Base-by-base conservation (phyloP, 2,329 filamentous ascomycete genomes). In the Calonectria naviculata region DNA sequence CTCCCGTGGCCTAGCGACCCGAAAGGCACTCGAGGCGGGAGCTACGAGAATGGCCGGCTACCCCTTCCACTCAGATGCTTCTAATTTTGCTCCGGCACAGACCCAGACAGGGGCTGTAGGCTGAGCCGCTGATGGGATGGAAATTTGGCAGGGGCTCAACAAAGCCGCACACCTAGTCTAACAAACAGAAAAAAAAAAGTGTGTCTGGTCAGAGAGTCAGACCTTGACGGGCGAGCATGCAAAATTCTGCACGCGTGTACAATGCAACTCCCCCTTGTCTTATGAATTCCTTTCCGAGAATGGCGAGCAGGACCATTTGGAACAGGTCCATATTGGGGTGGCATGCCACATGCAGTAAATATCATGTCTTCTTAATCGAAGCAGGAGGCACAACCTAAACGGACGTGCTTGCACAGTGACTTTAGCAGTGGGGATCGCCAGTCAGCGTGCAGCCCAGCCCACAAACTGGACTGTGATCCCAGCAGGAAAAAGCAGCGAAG, bases 41-140 rank as follows among this genome's bases (percentile, higher is more conserved):
- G 24, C 58, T 61, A 63, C n/a, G 29, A 19, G 15, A 26, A 58
- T 31, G 56, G 56, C 38, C 54, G 47, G 47, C 47, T 47, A 21
- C 38, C 29, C 34, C 44, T 63, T 34, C 63, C 46, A 62, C 68
- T 67, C 56, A 52, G 24, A 47, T 46, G 54, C 62, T 70, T 70
- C 67, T 65, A 69, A 69, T 49, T 65, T 69, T 69, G 67, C 67
- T 24, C 41, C 60, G 41, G 67, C 49, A 58, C 67, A 70, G 56
- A 41, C 29, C 42, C 19, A 38, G 41, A 29, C 65, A 60, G 68
- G 68, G 68, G 36, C n/a, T 47, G 56, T 49, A 56, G 46, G 46
- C 63, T 70, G 56, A 42, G 56, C 68, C 46, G 56, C 63, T 63
- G 68, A 58, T 56, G 63, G 56, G 44, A 64, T 34, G 26, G 24